Evolutionary conservation across 164 flowering plant genomes (phyloP), one percentile per base, ranked within the genome.

Genomic region (Vitis labrusca): DNA sequence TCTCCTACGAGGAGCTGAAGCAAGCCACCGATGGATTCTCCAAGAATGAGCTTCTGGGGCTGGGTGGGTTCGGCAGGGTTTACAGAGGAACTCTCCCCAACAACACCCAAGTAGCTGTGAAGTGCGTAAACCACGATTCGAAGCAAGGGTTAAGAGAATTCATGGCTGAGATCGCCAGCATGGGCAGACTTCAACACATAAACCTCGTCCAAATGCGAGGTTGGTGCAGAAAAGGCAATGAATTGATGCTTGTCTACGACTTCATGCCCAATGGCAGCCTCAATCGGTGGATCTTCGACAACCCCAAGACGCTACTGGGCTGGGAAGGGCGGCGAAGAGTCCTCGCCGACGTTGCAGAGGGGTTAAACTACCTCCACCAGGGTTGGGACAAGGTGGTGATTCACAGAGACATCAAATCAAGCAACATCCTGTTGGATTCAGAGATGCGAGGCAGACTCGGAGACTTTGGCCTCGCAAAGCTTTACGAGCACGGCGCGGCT

Each of bases 331-430:
- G 97, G 15, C 75, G 78, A 14, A 59, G 79, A 23, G 82, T 89
- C 1, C 76, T 91, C 2, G 68, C 74, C 7, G 94, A 89, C 69
- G 91, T 93, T 0, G 92, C 95, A 0, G 92, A 86, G 59, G 97
- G 92, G 0, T 66, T 93, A n/a, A 71, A 74, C 59, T 93, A 91
- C 55, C 81, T 93, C 30, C 98, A 89, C 73, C 77, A 82, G 27
- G 95, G 91, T 0, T 91, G 92, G 90, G 92, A 91, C 47, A 87
- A 91, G 64, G 84, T 83, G 56, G 94, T 93, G 16, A 70, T 93
- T 1, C 98, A 93, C 71, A 77, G 97, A 15, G 97, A 93, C 72
- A 85, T 91, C 3, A 91, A 91, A 65, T 80, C 97, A 1, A 85
- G 95, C 80, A 91, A 91, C 76, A 73, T 91, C 0, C 64, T 90